Conservation (phyloP, 2,329 filamentous ascomycete species). For the Penicillium sp. region DNA sequence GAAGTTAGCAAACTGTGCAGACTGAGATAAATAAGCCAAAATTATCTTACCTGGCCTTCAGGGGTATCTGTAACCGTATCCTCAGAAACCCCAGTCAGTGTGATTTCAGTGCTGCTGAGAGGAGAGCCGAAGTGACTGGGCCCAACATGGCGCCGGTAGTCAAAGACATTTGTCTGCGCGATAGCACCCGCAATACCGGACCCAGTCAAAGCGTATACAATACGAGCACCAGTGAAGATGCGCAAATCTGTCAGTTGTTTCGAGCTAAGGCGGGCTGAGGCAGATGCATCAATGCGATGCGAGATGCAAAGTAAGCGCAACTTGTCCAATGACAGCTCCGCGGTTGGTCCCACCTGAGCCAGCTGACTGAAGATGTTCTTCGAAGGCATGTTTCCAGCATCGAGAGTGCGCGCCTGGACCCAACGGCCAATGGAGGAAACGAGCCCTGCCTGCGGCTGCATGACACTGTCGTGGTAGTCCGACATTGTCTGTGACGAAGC, state of each 20-base stretch:
- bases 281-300: conserved; percentile 64
- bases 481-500: conserved; percentile 72
- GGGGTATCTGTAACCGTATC: conserved; percentile 40
- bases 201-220: conserved; percentile 82
- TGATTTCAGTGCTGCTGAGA: conserved; percentile 74
- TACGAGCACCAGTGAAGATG: conserved; percentile 73
- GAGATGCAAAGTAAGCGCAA: conserved; percentile 79
- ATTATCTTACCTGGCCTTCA: conserved; percentile 60
- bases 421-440: conserved; percentile 69
- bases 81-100: conserved; percentile 52
- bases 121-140: conserved; percentile 78
- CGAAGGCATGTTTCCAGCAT: conserved; percentile 71
- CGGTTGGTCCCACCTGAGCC: conserved; percentile 38
- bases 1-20: conserved; percentile 8
- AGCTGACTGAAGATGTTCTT: conserved; percentile 59
- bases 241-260: conserved; percentile 75
- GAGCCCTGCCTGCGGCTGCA: conserved; percentile 59
- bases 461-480: conserved; percentile 64
- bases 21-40: neutral
- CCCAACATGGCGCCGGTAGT: conserved; percentile 64
- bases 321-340: conserved; percentile 57
- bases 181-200: conserved; percentile 83
- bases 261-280: conserved; percentile 64
- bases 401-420: conserved; percentile 68
- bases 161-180: conserved; percentile 82